phyloP scores from a whole-genome alignment of 225 moss, liverwort and hornwort species.

The Neckera pumila region DNA sequence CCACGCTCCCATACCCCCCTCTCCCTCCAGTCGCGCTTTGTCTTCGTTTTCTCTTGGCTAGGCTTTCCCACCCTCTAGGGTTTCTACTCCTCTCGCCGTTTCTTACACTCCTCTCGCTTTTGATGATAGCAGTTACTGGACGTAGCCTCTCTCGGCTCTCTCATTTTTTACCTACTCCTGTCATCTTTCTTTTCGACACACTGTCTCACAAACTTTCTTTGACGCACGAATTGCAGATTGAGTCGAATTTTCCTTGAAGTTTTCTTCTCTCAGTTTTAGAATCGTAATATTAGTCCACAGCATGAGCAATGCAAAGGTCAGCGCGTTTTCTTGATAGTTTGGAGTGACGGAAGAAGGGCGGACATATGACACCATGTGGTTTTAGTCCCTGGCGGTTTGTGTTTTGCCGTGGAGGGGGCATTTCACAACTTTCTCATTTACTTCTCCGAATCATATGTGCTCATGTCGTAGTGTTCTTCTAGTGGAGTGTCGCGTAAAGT shows the following conservation, averaged over 20 bases:
- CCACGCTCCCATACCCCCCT: not conserved
- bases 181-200: not conserved
- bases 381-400: not conserved
- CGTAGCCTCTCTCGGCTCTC: not conserved
- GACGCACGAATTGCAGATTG: not conserved
- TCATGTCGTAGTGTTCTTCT: not conserved
- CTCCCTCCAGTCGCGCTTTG: not conserved
- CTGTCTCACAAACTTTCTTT: not conserved
- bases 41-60: not conserved
- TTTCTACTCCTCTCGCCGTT: not conserved
- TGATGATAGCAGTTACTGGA: not conserved
- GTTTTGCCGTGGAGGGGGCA: not conserved
- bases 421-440: not conserved
- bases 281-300: not conserved
- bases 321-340: not conserved
- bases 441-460: not conserved
- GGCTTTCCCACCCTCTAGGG: not conserved
- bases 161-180: not conserved
- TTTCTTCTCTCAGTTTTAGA: not conserved
- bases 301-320: not conserved
- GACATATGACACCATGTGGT: not conserved
- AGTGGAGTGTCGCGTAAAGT: not conserved
- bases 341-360: not conserved
- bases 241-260: not conserved
- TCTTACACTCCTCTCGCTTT: not conserved